Conservation (phyloP, 345 rosid species). For the Gossypium arboreum region DNA sequence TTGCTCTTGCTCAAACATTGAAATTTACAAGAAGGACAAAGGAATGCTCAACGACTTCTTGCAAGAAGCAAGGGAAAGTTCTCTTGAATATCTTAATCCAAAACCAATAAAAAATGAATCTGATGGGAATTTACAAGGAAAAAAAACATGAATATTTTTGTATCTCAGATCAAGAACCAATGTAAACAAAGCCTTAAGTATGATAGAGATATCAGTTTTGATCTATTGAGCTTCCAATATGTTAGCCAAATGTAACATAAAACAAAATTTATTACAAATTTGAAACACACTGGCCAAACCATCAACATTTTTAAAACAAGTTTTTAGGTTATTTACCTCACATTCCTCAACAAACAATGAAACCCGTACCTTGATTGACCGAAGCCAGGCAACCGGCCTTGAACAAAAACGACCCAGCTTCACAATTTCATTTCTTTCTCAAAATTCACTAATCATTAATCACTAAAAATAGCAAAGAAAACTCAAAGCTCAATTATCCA, state of each 20-base stretch:
- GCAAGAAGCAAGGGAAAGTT: neutral
- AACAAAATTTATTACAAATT: neutral
- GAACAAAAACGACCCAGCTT: neutral
- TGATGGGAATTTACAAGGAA: neutral
- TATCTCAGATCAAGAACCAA: neutral
- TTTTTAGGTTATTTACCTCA: neutral
- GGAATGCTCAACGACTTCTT: neutral
- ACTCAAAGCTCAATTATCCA: neutral
- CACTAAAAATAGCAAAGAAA: neutral
- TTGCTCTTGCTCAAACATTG: neutral
- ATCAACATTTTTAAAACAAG: neutral
- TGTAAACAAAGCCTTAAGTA: neutral
- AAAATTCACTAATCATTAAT: conserved; percentile 10
- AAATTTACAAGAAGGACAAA: neutral
- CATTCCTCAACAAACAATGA: neutral
- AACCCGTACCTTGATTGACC: neutral
- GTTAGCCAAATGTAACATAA: neutral
- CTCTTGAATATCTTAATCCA: neutral
- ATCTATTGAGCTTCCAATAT: neutral
- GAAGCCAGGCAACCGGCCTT: neutral
- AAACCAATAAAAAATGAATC: neutral
- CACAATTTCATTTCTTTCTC: conserved; percentile 1
- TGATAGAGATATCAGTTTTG: neutral
- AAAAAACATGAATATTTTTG: neutral
- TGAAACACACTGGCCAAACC: neutral